A percentile compares a stretch with the other conserved stretches of the same genome.
Evolutionary conservation across 2,329 filamentous ascomycete species (phyloP).

Genomic region (Spiromastix sp.): DNA sequence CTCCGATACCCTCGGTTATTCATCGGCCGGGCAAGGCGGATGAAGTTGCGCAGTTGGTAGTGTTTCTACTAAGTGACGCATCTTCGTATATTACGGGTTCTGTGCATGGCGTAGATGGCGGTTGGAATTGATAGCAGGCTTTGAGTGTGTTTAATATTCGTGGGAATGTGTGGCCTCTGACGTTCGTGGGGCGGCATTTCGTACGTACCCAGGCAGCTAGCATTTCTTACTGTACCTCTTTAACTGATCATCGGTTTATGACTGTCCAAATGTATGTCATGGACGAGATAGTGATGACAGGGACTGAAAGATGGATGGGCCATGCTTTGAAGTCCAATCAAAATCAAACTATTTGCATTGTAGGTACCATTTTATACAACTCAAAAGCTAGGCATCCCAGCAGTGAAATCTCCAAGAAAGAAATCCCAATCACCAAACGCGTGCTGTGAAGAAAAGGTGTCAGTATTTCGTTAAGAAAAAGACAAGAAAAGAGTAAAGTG

Average conservation of each 20-base stretch:
- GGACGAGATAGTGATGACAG: no score
- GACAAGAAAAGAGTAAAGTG: not conserved
- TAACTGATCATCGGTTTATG: no score
- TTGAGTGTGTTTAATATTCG: not conserved
- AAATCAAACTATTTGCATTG: no score
- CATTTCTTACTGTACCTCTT: no score
- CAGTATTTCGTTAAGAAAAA: not conserved
- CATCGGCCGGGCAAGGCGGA: conserved; percentile 21
- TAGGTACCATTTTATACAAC: no score
- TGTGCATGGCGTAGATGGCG: conserved; percentile 38
- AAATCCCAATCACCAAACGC: conserved; percentile 10
- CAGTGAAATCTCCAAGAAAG: conserved; percentile 9
- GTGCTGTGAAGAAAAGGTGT: conserved; percentile 3
- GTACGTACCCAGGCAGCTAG: not conserved
- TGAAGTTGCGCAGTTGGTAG: conserved; percentile 34
- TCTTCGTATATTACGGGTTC: conserved; percentile 38
- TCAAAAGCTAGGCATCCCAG: not conserved
- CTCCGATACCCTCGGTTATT: conserved; percentile 14
- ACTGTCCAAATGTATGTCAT: no score
- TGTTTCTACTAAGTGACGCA: conserved; percentile 39
- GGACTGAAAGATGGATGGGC: no score
- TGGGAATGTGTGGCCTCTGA: no score
- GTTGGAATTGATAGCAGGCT: conserved; percentile 22
- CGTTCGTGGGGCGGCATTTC: not conserved
- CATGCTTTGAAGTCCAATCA: no score